These are phyloP conservation scores for Hypocrella siamensis DNA, from an alignment of 2,329 filamentous ascomycete genomes.

Conservation along the genomic window DNA sequence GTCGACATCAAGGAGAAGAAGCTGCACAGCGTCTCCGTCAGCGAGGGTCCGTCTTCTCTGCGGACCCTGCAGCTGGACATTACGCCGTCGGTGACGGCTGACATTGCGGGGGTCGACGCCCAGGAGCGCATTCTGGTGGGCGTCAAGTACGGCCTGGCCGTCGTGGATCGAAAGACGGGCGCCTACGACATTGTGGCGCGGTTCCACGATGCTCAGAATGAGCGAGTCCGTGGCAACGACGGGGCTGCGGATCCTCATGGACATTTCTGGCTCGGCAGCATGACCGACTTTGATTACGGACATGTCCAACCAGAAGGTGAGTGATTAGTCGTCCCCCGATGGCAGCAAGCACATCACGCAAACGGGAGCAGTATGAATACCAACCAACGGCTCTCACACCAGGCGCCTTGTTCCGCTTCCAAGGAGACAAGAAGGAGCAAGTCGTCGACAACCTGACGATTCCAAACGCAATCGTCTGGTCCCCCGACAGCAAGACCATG, in stretches of 20 bases:
- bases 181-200: slow-evolving; percentile 35
- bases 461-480: slow-evolving; percentile 78
- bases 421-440: slow-evolving; percentile 40
- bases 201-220: slow-evolving; percentile 27
- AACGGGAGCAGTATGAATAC: too few species aligned
- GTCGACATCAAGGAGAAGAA: slow-evolving; percentile 70
- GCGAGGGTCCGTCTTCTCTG: slow-evolving; percentile 44
- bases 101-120: slow-evolving; percentile 53
- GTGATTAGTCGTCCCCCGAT: too few species aligned
- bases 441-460: slow-evolving; percentile 54
- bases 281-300: slow-evolving; percentile 56
- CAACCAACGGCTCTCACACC: slow-evolving; percentile 11
- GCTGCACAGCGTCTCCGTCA: slow-evolving; percentile 55
- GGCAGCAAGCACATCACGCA: too few species aligned
- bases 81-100: slow-evolving; percentile 53
- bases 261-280: slow-evolving; percentile 71
- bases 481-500: slow-evolving; percentile 53
- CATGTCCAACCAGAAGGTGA: slow-evolving; percentile 45
- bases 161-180: slow-evolving; percentile 49
- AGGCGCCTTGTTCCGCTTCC: slow-evolving; percentile 63
- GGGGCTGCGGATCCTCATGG: slow-evolving; percentile 67
- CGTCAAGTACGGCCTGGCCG: slow-evolving; percentile 69
- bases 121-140: slow-evolving; percentile 56
- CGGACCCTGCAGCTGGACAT: slow-evolving; percentile 42
- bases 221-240: slow-evolving; percentile 59